Evolutionary conservation across 2,329 filamentous ascomycete species (phyloP).

Genomic region (Colletotrichum tamarilloi): DNA sequence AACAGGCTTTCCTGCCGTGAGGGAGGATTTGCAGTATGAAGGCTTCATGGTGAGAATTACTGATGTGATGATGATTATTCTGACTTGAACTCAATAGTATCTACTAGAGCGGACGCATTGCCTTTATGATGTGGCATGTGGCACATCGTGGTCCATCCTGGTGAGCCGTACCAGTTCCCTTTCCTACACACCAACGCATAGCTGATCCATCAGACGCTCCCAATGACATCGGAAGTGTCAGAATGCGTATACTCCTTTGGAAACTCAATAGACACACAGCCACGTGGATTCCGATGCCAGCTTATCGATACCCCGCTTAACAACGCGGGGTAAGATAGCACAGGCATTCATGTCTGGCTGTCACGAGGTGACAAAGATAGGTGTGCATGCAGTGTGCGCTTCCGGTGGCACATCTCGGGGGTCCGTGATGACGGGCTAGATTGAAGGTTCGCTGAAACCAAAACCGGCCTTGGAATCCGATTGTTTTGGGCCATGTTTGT

Average conservation of each 20-base stretch:
- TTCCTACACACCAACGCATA: background rate
- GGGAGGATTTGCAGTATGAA: conserved; percentile 5
- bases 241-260: conserved; percentile 8
- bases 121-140: background rate
- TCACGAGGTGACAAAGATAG: conserved; percentile 21
- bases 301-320: conserved; percentile 32
- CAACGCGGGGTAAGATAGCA: conserved; percentile 22
- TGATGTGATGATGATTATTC: background rate
- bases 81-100: background rate
- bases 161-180: background rate
- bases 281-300: conserved; percentile 4
- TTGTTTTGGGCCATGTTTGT: background rate
- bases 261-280: conserved; percentile 12
- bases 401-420: background rate
- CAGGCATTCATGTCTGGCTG: background rate
- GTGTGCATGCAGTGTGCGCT: conserved; percentile 8
- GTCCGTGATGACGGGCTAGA: background rate
- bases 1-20: conserved; percentile 3
- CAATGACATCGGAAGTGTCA: background rate
- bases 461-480: conserved; percentile 17
- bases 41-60: background rate
- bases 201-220: background rate
- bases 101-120: background rate
- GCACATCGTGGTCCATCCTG: conserved; percentile 1
- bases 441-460: background rate